Conservation (phyloP, 192 early-diverging fungal genomes). For the Jimgerdemannia flammicorona region DNA sequence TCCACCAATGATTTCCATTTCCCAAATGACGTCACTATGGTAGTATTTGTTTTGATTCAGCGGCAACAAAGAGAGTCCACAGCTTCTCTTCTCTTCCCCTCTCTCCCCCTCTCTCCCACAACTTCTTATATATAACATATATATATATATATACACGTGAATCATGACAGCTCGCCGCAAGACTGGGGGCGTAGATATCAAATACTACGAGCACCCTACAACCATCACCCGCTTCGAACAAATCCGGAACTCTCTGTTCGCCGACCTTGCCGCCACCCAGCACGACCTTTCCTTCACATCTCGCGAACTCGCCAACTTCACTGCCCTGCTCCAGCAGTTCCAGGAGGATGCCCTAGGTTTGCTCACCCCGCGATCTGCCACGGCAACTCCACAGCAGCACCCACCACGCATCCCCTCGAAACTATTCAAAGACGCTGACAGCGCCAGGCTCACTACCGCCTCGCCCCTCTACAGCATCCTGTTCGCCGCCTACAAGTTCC, state of each 20-base stretch:
- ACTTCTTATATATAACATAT: no score
- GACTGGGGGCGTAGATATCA: conserved; percentile 14
- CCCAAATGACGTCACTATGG: no score
- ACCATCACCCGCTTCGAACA: conserved; percentile 40
- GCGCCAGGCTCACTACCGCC: conserved; percentile 1
- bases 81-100: no score
- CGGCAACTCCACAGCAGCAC: background rate
- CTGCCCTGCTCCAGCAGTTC: conserved; percentile 44
- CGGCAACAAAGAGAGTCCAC: no score
- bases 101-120: no score
- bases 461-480: conserved; percentile 41
- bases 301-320: conserved; percentile 37
- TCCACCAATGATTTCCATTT: no score
- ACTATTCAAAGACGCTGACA: conserved; percentile 32
- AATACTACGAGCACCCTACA: conserved; percentile 31
- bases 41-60: no score
- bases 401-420: conserved; percentile 42
- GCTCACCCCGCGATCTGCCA: conserved; percentile 4
- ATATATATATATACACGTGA: background rate
- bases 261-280: conserved; percentile 28
- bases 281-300: conserved; percentile 25
- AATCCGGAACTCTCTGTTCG: conserved; percentile 23
- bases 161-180: background rate
- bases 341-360: conserved; percentile 48
- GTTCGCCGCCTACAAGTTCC: conserved; percentile 38